These are phyloP conservation scores for Cenococcum geophilum DNA, from an alignment of 495 filamentous ascomycete species.

Conservation along the genomic window DNA sequence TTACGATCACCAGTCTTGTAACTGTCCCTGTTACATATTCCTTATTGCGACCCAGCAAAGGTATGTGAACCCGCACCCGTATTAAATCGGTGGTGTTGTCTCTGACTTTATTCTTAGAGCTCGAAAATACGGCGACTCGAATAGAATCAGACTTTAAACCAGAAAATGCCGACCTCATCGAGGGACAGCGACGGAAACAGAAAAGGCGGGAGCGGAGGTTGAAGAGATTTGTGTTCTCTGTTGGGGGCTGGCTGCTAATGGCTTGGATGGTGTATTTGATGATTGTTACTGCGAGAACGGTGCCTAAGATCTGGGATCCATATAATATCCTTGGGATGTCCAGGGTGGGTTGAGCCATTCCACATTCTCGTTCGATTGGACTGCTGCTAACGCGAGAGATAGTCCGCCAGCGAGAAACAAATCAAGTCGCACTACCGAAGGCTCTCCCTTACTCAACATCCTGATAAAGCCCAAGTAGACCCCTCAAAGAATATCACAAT, in stretches of 20 bases:
- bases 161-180: slow-evolving; percentile 74
- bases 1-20: slow-evolving; percentile 80
- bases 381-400: slow-evolving; percentile 12
- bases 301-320: slow-evolving; percentile 84
- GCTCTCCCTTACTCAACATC: slow-evolving; percentile 80
- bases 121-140: slow-evolving; percentile 60
- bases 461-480: slow-evolving; percentile 82
- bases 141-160: slow-evolving; percentile 75
- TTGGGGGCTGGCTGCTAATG: slow-evolving; percentile 76
- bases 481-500: slow-evolving; percentile 81
- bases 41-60: slow-evolving; percentile 70
- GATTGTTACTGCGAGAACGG: slow-evolving; percentile 62
- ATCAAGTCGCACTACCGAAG: slow-evolving; percentile 86
- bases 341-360: slow-evolving; percentile 49
- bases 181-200: slow-evolving; percentile 77
- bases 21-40: slow-evolving; percentile 88
- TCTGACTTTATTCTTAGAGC: slow-evolving; percentile 41
- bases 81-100: background rate
- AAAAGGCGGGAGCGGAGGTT: slow-evolving; percentile 82
- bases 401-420: slow-evolving; percentile 78
- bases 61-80: slow-evolving; percentile 39
- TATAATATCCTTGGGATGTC: slow-evolving; percentile 88
- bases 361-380: background rate
- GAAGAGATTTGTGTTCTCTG: slow-evolving; percentile 73
- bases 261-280: slow-evolving; percentile 92